A percentile compares a stretch with the other conserved stretches of the same genome.
These are phyloP conservation scores for Globisporangium paroecandrum DNA, from an alignment of 352 stramenopile genomes.

Conservation along the genomic window DNA sequence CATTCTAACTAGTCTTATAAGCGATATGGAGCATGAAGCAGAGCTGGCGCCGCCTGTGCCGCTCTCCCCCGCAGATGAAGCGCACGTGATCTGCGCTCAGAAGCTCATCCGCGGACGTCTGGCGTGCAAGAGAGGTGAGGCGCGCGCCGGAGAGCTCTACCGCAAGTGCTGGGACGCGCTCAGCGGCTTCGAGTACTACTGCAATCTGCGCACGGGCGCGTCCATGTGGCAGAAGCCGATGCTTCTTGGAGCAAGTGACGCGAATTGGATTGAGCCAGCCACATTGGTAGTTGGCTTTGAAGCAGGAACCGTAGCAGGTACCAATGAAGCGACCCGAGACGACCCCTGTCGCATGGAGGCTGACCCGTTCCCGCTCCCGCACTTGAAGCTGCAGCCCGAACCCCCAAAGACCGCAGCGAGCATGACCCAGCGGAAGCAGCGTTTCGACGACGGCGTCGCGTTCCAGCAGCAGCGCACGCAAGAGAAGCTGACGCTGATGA, in stretches of 20 bases:
- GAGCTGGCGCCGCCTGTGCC: not conserved
- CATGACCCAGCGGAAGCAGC: conserved; percentile 24
- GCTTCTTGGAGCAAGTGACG: conserved; percentile 30
- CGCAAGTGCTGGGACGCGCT: conserved; percentile 45
- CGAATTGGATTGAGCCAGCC: conserved; percentile 9
- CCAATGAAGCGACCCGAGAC: not conserved
- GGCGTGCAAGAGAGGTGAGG: conserved; percentile 25
- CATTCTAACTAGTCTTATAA: too few relatives aligned
- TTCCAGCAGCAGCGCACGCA: conserved; percentile 35
- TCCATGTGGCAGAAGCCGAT: conserved; percentile 46
- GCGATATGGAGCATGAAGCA: not conserved
- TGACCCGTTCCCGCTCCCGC: conserved; percentile 1
- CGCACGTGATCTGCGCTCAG: conserved; percentile 33
- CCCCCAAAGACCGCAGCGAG: conserved; percentile 12
- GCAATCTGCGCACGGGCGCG: conserved; percentile 38
- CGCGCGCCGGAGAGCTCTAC: conserved; percentile 32
- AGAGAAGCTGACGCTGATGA: conserved; percentile 30
- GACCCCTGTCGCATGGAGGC: not conserved
- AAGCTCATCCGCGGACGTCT: conserved; percentile 29
- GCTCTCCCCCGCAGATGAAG: conserved; percentile 3
- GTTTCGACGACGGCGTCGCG: conserved; percentile 26
- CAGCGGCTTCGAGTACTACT: conserved; percentile 47
- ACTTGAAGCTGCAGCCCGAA: not conserved
- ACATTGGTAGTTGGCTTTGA: not conserved
- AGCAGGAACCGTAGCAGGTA: not conserved